Evolutionary conservation across 2,329 filamentous ascomycete genomes (phyloP), one percentile per base, ranked within the genome.

Genomic region (Endoconidiophora polonica): DNA sequence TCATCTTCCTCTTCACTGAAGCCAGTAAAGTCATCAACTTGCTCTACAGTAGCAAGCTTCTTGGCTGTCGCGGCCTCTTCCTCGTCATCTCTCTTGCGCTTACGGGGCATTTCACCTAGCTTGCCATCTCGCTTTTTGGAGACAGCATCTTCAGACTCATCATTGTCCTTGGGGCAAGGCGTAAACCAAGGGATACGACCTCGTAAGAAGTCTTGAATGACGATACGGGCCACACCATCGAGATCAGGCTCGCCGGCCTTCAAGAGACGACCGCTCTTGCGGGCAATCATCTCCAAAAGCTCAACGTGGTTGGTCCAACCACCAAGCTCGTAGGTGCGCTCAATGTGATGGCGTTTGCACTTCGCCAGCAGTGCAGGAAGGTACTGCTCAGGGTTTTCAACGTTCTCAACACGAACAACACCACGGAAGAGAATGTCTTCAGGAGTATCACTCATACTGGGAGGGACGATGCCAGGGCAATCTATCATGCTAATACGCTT

Each of bases 161-260:
- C 75, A 3, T 65, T 60, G 12, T 72, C 66, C 2, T 88, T 86
- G 7, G 87, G 81, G 6, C 51, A 55, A 22, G 86, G 79, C 0
- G 85, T 91, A 61, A 87, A 98, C 91, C 93, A 98, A 1, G 91
- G 91, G 23, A 96, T 85, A 66, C 90, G 95, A 51, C 91, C 91
- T 55, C 91, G 72, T 60, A 96, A 77, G 62, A 96, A 98, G 61
- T 98, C 91, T 59, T 94, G 96, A 53, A 98, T 68, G 1, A 98
- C 83, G 79, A 94, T 94, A 66, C 94, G 94, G 1, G 91, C 91
- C 44, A 94, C 87, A 58, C 88, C 87, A 59, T 96, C 90, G 50
- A 95, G 68, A 63, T 98, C 91, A 3, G 90, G 83, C 63, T 96
- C 91, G n/a, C 90, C 91, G 52, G 86, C 90, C 62, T 86, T 87